Evolutionary conservation across 2,329 filamentous ascomycete genomes (phyloP).

Genomic region (Beauveria medogensis): DNA sequence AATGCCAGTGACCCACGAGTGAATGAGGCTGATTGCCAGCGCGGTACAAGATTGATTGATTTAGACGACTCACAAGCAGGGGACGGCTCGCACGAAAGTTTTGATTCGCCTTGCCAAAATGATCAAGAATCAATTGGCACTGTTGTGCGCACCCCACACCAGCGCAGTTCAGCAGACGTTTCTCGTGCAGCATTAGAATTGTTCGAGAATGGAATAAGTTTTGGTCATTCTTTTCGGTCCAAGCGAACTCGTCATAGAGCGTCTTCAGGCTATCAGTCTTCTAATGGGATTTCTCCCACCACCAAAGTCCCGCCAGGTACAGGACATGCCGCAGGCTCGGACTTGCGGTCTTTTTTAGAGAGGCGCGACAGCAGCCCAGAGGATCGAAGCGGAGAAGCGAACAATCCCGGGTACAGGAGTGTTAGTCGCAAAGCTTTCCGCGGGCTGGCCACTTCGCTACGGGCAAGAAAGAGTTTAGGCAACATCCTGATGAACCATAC

Average conservation of each 20-base stretch:
- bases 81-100: background rate
- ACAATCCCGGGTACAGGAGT: background rate
- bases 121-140: constrained; percentile 27
- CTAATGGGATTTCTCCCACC: constrained; percentile 1
- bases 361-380: background rate
- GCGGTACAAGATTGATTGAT: constrained; percentile 6
- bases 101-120: background rate
- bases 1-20: background rate
- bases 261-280: background rate
- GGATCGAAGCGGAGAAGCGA: background rate
- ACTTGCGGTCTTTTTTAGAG: constrained; percentile 17
- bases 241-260: background rate
- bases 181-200: constrained; percentile 22
- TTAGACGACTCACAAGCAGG: constrained; percentile 1
- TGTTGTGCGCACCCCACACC: constrained; percentile 27
- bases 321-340: background rate
- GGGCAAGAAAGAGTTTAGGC: background rate
- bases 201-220: constrained; percentile 24
- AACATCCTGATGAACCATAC: background rate
- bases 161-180: constrained; percentile 17
- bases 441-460: constrained; percentile 17
- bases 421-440: constrained; percentile 26
- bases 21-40: background rate
- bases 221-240: constrained; percentile 16
- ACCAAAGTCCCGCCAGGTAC: background rate